These are phyloP conservation scores for Striga hermonthica DNA, from an alignment of 305 asterid genomes.

Conservation along the genomic window DNA sequence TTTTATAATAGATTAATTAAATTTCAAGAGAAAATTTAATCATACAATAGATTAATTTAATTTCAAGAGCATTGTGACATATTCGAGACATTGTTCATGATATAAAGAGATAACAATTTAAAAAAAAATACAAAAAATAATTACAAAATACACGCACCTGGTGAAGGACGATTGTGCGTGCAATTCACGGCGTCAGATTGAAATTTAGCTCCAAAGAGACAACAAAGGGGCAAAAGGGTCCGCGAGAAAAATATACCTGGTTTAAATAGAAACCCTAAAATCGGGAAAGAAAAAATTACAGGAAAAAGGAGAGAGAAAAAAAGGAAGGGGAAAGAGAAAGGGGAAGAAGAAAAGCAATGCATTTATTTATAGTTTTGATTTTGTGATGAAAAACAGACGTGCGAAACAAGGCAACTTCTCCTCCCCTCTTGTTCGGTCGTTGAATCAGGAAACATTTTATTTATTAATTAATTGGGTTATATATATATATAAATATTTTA, in stretches of 20 bases:
- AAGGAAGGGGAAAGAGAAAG: conserved; percentile 16
- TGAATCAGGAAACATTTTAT: conserved; percentile 35
- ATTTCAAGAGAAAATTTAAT: too few species aligned
- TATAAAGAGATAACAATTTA: neutral
- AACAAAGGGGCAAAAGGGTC: neutral
- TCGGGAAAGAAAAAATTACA: conserved; percentile 27
- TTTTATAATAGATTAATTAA: too few species aligned
- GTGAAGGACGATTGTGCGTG: too few species aligned
- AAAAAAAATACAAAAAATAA: conserved; percentile 14
- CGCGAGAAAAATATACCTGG: conserved; percentile 20
- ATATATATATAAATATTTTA: neutral
- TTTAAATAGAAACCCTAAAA: conserved; percentile 41
- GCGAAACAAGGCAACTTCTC: conserved; percentile 42
- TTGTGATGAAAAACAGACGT: conserved; percentile 33
- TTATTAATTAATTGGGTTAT: neutral
- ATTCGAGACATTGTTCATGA: neutral
- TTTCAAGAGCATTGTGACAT: neutral
- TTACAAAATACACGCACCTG: neutral
- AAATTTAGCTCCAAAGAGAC: neutral
- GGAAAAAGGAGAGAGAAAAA: conserved; percentile 1
- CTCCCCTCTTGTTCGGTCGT: conserved; percentile 30
- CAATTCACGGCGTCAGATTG: neutral
- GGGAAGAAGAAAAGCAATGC: conserved; percentile 23
- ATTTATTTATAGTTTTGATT: conserved; percentile 41
- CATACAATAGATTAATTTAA: too few species aligned